Evolutionary conservation across 768 basidiomycete genomes (phyloP).

Genomic region (Clathrus columnatus): DNA sequence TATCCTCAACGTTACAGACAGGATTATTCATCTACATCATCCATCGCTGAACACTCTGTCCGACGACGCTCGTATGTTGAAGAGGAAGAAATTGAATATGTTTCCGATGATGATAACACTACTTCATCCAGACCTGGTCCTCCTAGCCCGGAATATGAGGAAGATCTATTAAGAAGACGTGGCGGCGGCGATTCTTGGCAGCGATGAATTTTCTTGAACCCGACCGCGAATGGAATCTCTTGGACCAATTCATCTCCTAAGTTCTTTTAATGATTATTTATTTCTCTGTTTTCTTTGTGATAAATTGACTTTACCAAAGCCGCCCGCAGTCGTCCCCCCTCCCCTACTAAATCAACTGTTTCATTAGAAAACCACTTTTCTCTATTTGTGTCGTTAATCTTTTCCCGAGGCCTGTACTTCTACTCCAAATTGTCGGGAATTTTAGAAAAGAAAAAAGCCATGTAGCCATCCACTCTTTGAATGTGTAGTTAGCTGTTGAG

Average conservation of each 20-base stretch:
- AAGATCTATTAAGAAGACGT: not conserved
- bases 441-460: too few relatives aligned
- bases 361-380: not conserved
- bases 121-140: not conserved
- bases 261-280: not conserved
- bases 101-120: not conserved
- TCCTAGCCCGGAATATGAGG: not conserved
- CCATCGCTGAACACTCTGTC: not conserved
- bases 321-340: not conserved
- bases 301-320: too few relatives aligned
- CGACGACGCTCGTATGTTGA: not conserved
- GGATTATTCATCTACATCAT: not conserved
- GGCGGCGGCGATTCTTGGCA: not conserved
- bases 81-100: not conserved
- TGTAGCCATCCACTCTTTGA: not conserved
- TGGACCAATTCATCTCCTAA: not conserved
- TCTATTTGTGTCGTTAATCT: not conserved
- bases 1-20: not conserved
- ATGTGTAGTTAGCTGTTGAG: not conserved
- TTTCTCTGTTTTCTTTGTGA: not conserved
- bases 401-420: not conserved
- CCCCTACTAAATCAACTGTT: too few relatives aligned
- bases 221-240: too few relatives aligned
- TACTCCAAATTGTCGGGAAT: not conserved
- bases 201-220: too few relatives aligned